Conservation (phyloP, 441 rosid genomes). For the Adansonia gregorii region DNA sequence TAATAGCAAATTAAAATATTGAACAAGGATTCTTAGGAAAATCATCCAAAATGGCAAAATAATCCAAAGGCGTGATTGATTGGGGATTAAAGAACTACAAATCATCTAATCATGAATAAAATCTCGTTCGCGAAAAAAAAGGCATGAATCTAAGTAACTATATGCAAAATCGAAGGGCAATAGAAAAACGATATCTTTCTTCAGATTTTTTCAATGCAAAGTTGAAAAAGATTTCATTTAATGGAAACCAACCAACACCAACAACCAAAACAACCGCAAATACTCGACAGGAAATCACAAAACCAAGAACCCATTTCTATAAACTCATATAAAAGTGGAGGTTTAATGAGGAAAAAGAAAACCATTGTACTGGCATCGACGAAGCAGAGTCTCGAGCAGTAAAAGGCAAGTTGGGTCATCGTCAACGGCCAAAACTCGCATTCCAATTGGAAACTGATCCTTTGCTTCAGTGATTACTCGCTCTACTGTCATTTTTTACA, state of each 20-base stretch:
- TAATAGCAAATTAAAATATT: slow-evolving; percentile 18
- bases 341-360: slow-evolving; percentile 7
- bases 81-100: not conserved
- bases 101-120: slow-evolving; percentile 30
- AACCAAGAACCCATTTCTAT: slow-evolving; percentile 22
- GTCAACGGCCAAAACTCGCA: slow-evolving; percentile 97
- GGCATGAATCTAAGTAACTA: slow-evolving; percentile 27
- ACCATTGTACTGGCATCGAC: slow-evolving; percentile 83
- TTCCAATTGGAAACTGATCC: slow-evolving; percentile 80
- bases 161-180: slow-evolving; percentile 18
- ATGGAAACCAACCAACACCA: not conserved
- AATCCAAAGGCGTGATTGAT: not conserved
- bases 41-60: slow-evolving; percentile 17
- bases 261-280: slow-evolving; percentile 5
- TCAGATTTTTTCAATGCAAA: slow-evolving; percentile 18
- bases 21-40: slow-evolving; percentile 3
- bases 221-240: slow-evolving; percentile 20
- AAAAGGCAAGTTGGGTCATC: slow-evolving; percentile 87
- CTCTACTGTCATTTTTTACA: slow-evolving; percentile 60
- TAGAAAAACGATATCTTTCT: slow-evolving; percentile 16
- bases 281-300: not conserved
- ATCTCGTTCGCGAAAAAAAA: not conserved
- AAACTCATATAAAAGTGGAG: slow-evolving; percentile 23
- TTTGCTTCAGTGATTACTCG: slow-evolving; percentile 41
- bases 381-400: slow-evolving; percentile 72